phyloP scores from a whole-genome alignment of 192 early-diverging fungal genomes.

The Globomyces pollinis-pini region DNA sequence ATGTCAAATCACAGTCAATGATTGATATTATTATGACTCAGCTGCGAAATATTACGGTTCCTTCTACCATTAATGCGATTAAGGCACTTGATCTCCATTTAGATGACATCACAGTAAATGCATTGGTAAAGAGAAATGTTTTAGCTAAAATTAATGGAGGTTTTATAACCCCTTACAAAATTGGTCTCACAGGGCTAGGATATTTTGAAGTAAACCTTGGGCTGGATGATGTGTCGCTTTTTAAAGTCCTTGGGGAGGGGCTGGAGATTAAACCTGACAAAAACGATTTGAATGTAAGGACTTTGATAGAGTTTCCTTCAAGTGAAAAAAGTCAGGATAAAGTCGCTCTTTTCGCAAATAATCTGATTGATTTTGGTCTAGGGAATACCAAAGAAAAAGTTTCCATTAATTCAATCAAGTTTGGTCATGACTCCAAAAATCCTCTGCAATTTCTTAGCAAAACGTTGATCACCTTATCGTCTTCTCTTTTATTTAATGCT shows the following conservation, averaged over 20 bases:
- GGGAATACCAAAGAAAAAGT: slow-evolving; percentile 7
- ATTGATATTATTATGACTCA: too few species aligned
- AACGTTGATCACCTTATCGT: not conserved
- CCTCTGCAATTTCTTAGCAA: slow-evolving; percentile 7
- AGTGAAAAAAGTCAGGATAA: slow-evolving; percentile 9
- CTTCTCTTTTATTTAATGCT: not conserved
- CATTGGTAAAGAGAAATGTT: slow-evolving; percentile 9
- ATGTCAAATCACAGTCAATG: too few species aligned
- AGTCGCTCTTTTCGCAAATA: slow-evolving; percentile 14
- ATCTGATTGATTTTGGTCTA: not conserved
- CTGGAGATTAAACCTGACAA: slow-evolving; percentile 9
- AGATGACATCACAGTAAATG: slow-evolving; percentile 7
- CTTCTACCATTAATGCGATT: slow-evolving; percentile 3
- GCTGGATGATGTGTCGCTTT: slow-evolving; percentile 1
- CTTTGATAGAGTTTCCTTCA: slow-evolving; percentile 13
- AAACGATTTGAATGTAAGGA: slow-evolving; percentile 13
- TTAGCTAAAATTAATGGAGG: slow-evolving; percentile 5
- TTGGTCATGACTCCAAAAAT: slow-evolving; percentile 13
- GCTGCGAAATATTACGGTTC: too few species aligned
- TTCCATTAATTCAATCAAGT: slow-evolving; percentile 1
- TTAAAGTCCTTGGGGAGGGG: not conserved
- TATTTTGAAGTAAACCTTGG: slow-evolving; percentile 9
- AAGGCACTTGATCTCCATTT: slow-evolving; percentile 13
- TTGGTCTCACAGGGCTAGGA: slow-evolving; percentile 18
- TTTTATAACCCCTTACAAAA: slow-evolving; percentile 13